phyloP scores from a whole-genome alignment of 2,329 filamentous ascomycete genomes.

The Colletotrichum zoysiae region DNA sequence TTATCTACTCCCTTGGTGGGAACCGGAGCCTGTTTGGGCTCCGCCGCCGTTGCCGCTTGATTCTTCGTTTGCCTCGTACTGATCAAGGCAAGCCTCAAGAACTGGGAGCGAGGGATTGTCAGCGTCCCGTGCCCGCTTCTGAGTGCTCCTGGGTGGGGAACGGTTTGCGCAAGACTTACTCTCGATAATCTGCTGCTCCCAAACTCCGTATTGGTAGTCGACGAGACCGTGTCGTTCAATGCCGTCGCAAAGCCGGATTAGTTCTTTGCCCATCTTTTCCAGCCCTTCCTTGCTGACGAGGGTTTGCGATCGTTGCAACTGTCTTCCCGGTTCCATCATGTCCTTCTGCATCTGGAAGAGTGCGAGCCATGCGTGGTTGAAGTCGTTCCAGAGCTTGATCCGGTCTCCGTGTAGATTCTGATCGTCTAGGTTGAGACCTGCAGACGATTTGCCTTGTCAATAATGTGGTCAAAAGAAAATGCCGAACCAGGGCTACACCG shows the following conservation, averaged over 20 bases:
- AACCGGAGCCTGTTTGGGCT: slow-evolving; percentile 35
- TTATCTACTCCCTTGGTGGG: slow-evolving; percentile 38
- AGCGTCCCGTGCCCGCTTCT: slow-evolving; percentile 6
- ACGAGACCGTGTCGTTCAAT: slow-evolving; percentile 94
- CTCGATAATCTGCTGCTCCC: slow-evolving; percentile 90
- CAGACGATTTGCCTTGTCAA: slow-evolving; percentile 1
- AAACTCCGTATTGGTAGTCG: slow-evolving; percentile 97
- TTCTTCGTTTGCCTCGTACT: slow-evolving; percentile 58
- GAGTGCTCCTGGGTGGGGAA: neutral
- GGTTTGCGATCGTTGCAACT: slow-evolving; percentile 68
- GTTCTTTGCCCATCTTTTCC: slow-evolving; percentile 83
- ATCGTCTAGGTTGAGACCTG: slow-evolving; percentile 89
- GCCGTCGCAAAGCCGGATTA: slow-evolving; percentile 85
- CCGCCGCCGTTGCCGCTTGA: slow-evolving; percentile 48
- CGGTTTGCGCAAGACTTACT: slow-evolving; percentile 66
- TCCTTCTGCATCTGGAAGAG: slow-evolving; percentile 88
- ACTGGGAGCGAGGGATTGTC: slow-evolving; percentile 42
- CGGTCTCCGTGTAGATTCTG: slow-evolving; percentile 80
- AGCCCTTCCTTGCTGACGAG: slow-evolving; percentile 78
- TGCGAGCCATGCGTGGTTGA: slow-evolving; percentile 92
- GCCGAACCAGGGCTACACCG: neutral
- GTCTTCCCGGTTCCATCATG: slow-evolving; percentile 71
- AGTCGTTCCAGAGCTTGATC: slow-evolving; percentile 90
- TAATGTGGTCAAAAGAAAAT: neutral
- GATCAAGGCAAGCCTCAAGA: slow-evolving; percentile 58